phyloP scores from a whole-genome alignment of 345 rosid genomes.

The Rhodamnia argentea region DNA sequence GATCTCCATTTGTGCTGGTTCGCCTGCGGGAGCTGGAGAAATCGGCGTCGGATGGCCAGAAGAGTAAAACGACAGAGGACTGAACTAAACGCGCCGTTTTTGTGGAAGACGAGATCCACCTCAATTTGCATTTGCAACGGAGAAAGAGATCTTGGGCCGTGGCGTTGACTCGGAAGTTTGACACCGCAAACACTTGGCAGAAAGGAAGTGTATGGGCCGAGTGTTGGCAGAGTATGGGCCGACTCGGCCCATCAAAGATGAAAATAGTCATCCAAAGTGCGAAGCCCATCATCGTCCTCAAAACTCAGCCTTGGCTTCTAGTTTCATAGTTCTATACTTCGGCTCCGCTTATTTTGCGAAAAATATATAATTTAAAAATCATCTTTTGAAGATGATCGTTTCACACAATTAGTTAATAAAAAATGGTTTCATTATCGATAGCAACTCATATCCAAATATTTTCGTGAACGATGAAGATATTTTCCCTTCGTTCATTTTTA shows the following conservation, averaged over 20 bases:
- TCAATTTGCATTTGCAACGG: not conserved
- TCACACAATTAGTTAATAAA: not conserved
- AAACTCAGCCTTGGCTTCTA: not conserved
- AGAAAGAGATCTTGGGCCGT: not conserved
- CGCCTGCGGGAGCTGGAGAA: not conserved
- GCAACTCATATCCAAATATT: not conserved
- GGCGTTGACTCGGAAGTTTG: not conserved
- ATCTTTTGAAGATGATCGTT: not conserved
- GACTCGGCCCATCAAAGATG: not conserved
- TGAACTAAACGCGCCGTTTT: not conserved
- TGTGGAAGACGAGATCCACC: not conserved
- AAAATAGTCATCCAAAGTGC: not conserved
- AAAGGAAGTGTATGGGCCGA: not conserved
- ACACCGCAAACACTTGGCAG: not conserved
- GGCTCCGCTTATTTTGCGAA: too few relatives aligned
- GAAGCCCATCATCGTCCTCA: not conserved
- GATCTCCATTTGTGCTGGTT: conserved; percentile 14
- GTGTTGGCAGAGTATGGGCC: not conserved
- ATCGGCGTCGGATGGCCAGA: not conserved
- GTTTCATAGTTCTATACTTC: not conserved
- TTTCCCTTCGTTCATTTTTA: not conserved
- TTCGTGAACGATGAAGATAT: not conserved
- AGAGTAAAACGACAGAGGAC: not conserved
- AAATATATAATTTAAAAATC: not conserved
- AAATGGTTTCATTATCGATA: too few relatives aligned